These are phyloP conservation scores for Lycium ferocissimum DNA, from an alignment of 257 asterid species.

Conservation along the genomic window DNA sequence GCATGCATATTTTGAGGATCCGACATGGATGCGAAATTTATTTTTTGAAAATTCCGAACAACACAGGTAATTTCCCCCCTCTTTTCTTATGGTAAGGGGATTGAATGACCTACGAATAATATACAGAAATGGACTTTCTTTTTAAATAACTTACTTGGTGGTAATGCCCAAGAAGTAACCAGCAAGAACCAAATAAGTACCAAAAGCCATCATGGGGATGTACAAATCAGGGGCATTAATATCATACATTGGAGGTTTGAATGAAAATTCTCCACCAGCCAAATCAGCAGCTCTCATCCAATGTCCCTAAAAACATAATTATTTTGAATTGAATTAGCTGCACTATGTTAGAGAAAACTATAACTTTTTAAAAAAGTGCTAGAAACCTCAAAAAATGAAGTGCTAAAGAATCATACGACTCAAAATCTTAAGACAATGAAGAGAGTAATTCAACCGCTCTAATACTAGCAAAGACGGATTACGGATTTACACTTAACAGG, in stretches of 20 bases:
- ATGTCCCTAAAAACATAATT: slow-evolving; percentile 34
- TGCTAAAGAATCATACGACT: neutral
- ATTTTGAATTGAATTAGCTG: neutral
- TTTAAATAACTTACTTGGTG: slow-evolving; percentile 45
- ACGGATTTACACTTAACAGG: too few relatives aligned
- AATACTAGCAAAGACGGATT: too few relatives aligned
- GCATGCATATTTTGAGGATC: too few relatives aligned
- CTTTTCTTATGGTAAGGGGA: too few relatives aligned
- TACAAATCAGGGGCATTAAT: slow-evolving; percentile 47
- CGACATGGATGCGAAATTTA: too few relatives aligned
- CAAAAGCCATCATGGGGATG: slow-evolving; percentile 52
- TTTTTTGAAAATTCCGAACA: too few relatives aligned
- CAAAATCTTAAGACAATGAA: too few relatives aligned
- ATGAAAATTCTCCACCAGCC: slow-evolving; percentile 39
- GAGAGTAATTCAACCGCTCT: too few relatives aligned
- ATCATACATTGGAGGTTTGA: slow-evolving; percentile 44
- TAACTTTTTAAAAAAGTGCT: too few relatives aligned
- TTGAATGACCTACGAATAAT: too few relatives aligned
- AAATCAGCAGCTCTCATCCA: slow-evolving; percentile 41
- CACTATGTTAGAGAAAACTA: neutral
- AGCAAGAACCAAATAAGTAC: slow-evolving; percentile 50
- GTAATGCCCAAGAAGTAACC: slow-evolving; percentile 49
- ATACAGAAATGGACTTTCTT: neutral
- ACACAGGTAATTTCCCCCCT: too few relatives aligned
- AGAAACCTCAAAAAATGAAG: too few relatives aligned